phyloP scores from a whole-genome alignment of 257 asterid species.

The Solanum commersonii region DNA sequence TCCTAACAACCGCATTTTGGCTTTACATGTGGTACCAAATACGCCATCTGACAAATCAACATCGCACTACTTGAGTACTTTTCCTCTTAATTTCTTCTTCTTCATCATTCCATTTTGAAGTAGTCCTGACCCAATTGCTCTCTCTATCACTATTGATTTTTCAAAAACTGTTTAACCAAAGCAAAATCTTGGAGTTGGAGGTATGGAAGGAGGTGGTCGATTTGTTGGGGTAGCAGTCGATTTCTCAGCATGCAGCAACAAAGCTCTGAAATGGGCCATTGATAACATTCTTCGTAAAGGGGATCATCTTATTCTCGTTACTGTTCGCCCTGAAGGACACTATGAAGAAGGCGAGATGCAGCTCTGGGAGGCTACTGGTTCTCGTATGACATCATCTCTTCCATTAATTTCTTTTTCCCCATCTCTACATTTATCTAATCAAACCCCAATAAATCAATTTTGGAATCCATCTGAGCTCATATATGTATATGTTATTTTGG shows the following conservation, averaged over 20 bases:
- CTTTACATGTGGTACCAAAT: not conserved
- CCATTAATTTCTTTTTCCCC: not conserved
- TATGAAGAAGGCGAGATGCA: slow-evolving; percentile 90
- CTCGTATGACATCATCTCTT: slow-evolving; percentile 50
- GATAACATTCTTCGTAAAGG: slow-evolving; percentile 53
- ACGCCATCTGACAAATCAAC: not conserved
- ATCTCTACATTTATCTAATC: not conserved
- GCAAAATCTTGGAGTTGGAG: not conserved
- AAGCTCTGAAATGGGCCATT: slow-evolving; percentile 69
- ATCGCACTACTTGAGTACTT: not conserved
- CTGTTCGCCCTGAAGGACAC: slow-evolving; percentile 47
- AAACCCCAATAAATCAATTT: not conserved
- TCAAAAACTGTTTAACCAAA: not conserved
- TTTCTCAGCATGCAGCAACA: slow-evolving; percentile 74
- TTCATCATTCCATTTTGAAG: not conserved
- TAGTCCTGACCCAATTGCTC: not conserved
- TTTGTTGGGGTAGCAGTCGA: slow-evolving; percentile 83
- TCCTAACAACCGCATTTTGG: not conserved
- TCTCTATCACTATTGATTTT: not conserved
- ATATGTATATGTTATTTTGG: not conserved
- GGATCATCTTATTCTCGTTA: slow-evolving; percentile 64
- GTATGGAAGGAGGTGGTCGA: slow-evolving; percentile 38
- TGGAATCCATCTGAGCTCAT: not conserved
- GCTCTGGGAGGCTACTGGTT: slow-evolving; percentile 89
- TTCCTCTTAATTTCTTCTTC: not conserved